A percentile compares a stretch with the other conserved stretches of the same genome.
These are phyloP conservation scores for Talaromyces thailandensis DNA, from an alignment of 495 filamentous ascomycete species.

Conservation along the genomic window DNA sequence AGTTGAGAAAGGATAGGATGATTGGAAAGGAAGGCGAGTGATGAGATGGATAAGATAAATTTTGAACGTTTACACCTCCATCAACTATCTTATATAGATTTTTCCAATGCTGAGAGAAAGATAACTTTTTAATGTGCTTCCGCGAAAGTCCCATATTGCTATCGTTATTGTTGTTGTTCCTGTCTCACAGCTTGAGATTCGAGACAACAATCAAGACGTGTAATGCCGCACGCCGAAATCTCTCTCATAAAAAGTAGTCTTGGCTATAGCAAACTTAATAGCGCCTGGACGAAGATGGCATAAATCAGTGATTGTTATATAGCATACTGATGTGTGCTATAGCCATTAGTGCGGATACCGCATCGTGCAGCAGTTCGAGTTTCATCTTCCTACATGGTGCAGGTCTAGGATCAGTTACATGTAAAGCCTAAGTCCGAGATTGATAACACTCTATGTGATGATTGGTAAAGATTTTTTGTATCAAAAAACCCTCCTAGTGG, in stretches of 20 bases:
- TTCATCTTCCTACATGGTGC: not conserved
- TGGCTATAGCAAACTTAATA: not conserved
- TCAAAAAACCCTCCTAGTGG: not conserved
- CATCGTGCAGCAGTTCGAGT: not conserved
- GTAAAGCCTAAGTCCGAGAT: not conserved
- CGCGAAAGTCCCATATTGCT: not conserved
- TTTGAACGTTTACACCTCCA: not conserved
- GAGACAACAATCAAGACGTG: not conserved
- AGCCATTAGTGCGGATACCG: not conserved
- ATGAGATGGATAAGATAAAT: not conserved
- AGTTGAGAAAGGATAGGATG: not conserved
- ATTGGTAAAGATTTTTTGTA: not conserved
- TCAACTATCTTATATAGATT: not conserved
- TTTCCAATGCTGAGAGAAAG: not conserved
- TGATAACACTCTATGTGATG: not conserved
- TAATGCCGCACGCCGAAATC: not conserved
- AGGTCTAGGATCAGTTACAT: not conserved
- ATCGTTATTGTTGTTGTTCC: not conserved
- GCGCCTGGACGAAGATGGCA: not conserved
- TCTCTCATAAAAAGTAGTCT: not conserved
- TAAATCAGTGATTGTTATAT: not conserved
- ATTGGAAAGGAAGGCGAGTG: not conserved
- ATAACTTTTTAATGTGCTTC: not conserved
- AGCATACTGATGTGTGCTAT: not conserved
- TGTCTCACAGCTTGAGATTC: not conserved